Base-by-base conservation (phyloP, 768 basidiomycete genomes). In the Suillus occidentalis region DNA sequence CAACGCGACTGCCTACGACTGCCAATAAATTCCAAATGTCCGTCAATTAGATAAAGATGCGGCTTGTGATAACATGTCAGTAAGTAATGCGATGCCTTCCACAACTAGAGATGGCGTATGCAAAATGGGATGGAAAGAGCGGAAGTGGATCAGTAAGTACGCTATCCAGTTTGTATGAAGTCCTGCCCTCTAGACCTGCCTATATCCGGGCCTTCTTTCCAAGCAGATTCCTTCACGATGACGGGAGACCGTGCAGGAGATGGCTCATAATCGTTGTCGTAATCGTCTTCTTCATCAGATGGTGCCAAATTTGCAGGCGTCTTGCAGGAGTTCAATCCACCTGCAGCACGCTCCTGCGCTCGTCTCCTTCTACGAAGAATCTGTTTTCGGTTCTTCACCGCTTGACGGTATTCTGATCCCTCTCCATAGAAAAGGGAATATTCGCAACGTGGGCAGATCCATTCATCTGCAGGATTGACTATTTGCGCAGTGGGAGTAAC, bases 361-460 rank as follows among this genome's bases (percentile, higher is more conserved):
- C 89, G 81, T 69, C 88, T 79, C 61, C 92, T 78, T 61, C 91
- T 78, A 71, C 81, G 82, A 68, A 95, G 79, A 56, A 95, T 89
- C 83, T 89, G 90, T 80, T 92, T 93, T 66, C 94, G 79, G 68
- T 83, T 87, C 76, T 87, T 79, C 65, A 94, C 79, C 50, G 88
- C 89, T 53, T 83, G 80, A 67, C 85, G 81, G 74, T 91, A 89
- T 62, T 81, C 84, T 62, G 77, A 64, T 47, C 91, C 91, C 60
- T 90, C 89, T n/a, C 94, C 94, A 74, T 91, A 99, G 76, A 97
- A 96, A 63, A 99, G 73, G 64, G 88, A 83, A 75, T 95, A 96
- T 78, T 99, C 97, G 81, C 97, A 99, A 71, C 91, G 92, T 67
- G 91, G 86, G 74, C 97, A 99, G 65, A 98, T 89, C 90, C 93